Evolutionary conservation across 257 asterid species (phyloP), one percentile per base, ranked within the genome.

Genomic region (Schizonepeta tenuifolia): DNA sequence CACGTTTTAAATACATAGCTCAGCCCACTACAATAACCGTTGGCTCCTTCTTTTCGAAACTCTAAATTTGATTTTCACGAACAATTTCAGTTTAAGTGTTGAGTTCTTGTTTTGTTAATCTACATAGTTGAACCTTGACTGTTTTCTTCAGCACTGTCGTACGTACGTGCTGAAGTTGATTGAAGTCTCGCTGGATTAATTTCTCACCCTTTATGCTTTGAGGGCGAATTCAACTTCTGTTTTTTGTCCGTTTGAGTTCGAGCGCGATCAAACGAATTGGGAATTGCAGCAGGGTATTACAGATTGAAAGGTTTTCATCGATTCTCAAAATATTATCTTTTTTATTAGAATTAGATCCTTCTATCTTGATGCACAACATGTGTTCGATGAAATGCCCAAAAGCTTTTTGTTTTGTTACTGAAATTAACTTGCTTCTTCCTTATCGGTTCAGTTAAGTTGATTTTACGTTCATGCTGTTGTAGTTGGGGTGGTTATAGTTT

Each of bases 311-410:
- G 65, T 49, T 61, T 33, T 40, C 13, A 6, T 44, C 40, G 14
- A 46, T 60, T 51, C 35, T 61, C 53, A 22, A 40, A 18, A 2
- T n/a, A 1, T 21, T 6, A 7, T 31, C 13, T 22, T 58, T 15
- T 65, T 47, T 24, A 21, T 46, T 5, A 33, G 14, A 38, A 20
- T 5, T 17, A 6, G 44, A 18, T 0, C 24, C 9, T 62, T 33
- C 22, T 1, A 7, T 14, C 11, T 17, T 6, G 33, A 28, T 57
- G 82, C 82, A 61, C 17, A 57, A 8, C 67, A 75, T 2, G 11
- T 81, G 84, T 49, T 84, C 58, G 88, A 80, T 55, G 77, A 82
- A 80, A 78, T 73, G 75, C 73, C 66, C 35, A 3, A 26, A 7
- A 6, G 9, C 11, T 26, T 13, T 43, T n/a, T n/a, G n/a, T n/a